These are phyloP conservation scores for Ustilago xerochloae DNA, from an alignment of 1,284 basidiomycete species.

Conservation along the genomic window DNA sequence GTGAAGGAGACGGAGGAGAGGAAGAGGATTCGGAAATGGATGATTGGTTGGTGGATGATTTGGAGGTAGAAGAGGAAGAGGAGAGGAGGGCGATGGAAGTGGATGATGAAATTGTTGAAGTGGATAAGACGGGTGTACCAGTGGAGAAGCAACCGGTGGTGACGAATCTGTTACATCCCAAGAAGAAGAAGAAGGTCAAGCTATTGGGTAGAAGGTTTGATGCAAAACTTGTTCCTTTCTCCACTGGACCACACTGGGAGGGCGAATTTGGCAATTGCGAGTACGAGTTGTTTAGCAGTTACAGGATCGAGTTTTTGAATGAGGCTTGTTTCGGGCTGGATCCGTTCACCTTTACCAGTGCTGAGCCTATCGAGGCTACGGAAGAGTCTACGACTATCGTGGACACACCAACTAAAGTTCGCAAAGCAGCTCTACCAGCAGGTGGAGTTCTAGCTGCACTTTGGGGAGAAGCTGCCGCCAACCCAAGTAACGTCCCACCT, in stretches of 20 bases:
- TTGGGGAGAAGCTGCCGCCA: conserved; percentile 26
- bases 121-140: conserved; percentile 39
- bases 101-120: conserved; percentile 49
- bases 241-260: conserved; percentile 65
- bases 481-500: neutral
- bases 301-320: conserved; percentile 64
- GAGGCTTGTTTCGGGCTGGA: conserved; percentile 59
- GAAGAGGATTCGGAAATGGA: conserved; percentile 66
- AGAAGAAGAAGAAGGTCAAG: conserved; percentile 66
- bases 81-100: conserved; percentile 30
- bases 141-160: conserved; percentile 16
- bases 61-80: conserved; percentile 62
- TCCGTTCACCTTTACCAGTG: conserved; percentile 58
- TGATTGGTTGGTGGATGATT: conserved; percentile 66
- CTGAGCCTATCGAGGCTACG: conserved; percentile 5
- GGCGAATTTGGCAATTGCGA: conserved; percentile 39
- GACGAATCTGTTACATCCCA: conserved; percentile 42
- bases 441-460: conserved; percentile 41
- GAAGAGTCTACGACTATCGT: neutral
- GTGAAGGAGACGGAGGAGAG: conserved; percentile 54
- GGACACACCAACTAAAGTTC: conserved; percentile 18
- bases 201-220: conserved; percentile 62
- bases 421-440: conserved; percentile 17
- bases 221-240: conserved; percentile 62
- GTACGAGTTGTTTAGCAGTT: conserved; percentile 56